These are phyloP conservation scores for Neospermospora avenae DNA, from an alignment of 2,329 filamentous ascomycete genomes.

Conservation along the genomic window DNA sequence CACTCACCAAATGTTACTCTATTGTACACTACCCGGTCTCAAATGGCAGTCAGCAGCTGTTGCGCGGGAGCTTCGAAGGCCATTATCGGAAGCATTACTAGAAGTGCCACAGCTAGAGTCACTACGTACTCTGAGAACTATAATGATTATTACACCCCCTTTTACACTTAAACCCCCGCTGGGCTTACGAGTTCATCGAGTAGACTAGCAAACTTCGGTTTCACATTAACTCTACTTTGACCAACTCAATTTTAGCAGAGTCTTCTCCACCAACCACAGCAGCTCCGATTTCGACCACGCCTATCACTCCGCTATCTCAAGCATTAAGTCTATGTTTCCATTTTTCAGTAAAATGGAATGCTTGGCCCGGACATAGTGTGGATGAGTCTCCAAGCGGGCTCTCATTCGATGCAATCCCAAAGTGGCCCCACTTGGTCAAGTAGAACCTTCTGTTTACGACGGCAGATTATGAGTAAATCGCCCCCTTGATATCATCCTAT, in stretches of 20 bases:
- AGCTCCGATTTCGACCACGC: background rate
- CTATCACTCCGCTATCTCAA: too few species aligned
- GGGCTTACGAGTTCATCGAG: background rate
- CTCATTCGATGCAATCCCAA: too few species aligned
- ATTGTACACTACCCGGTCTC: conserved; percentile 33
- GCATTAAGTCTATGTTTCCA: too few species aligned
- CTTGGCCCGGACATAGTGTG: too few species aligned
- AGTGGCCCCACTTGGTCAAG: too few species aligned
- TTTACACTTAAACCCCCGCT: too few species aligned
- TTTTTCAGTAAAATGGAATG: too few species aligned
- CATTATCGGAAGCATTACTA: conserved; percentile 42
- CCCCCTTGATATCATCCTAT: too few species aligned
- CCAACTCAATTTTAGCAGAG: background rate
- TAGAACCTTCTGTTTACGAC: too few species aligned
- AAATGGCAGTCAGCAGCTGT: conserved; percentile 42
- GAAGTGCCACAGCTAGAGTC: conserved; percentile 36
- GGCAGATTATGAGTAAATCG: too few species aligned
- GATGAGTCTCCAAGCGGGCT: too few species aligned
- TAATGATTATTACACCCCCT: background rate
- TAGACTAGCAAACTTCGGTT: background rate
- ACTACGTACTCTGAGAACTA: conserved; percentile 4
- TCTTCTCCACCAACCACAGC: background rate
- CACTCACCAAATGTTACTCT: conserved; percentile 12
- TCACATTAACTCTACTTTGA: background rate
- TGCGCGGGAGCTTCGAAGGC: conserved; percentile 39